phyloP scores from a whole-genome alignment of 345 rosid genomes.

The Eucalyptus regnans region DNA sequence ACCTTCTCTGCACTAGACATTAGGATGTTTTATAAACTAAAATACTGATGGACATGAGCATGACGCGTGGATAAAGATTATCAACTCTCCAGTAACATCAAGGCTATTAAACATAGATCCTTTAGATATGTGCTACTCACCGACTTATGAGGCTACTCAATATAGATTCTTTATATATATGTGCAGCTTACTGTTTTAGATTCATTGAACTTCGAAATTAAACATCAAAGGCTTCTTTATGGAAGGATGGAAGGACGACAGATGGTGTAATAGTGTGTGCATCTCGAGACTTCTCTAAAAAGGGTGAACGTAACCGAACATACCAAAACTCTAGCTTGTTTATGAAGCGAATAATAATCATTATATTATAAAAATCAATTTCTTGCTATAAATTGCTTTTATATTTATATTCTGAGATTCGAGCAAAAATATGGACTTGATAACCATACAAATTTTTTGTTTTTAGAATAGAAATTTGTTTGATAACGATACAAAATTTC shows the following conservation, averaged over 20 bases:
- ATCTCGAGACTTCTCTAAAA: background rate
- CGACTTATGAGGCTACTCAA: background rate
- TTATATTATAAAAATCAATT: too few relatives aligned
- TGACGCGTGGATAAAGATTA: background rate
- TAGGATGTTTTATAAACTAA: accelerated
- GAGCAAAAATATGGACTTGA: accelerated
- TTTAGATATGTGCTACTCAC: background rate
- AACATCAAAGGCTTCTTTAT: background rate
- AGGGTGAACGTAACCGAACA: background rate
- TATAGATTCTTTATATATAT: background rate
- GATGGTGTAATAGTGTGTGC: background rate
- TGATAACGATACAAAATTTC: too few relatives aligned
- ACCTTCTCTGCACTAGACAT: background rate
- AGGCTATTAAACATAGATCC: background rate
- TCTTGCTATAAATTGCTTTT: too few relatives aligned
- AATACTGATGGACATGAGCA: background rate
- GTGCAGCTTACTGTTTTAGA: background rate
- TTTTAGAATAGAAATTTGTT: accelerated
- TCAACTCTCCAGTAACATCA: background rate
- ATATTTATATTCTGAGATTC: accelerated
- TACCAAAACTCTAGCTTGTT: background rate
- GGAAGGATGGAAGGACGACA: background rate
- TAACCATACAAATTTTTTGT: too few relatives aligned
- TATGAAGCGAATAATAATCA: too few relatives aligned
- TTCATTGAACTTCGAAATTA: background rate